These are phyloP conservation scores for Hamamelis virginiana DNA, from an alignment of 164 flowering plant species.

Conservation along the genomic window DNA sequence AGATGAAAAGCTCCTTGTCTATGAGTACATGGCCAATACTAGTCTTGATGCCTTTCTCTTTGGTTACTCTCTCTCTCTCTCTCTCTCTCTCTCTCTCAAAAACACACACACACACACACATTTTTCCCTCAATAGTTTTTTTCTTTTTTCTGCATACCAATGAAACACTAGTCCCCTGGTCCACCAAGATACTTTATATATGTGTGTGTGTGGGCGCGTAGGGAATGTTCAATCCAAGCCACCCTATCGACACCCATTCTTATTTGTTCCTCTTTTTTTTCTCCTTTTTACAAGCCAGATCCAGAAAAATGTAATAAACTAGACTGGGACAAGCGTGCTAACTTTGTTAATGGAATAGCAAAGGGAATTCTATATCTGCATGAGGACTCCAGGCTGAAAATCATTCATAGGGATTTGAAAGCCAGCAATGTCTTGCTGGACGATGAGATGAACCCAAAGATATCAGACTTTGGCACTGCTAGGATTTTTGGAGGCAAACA, in stretches of 20 bases:
- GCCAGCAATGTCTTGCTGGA: conserved; percentile 30
- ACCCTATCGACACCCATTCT: too few species aligned
- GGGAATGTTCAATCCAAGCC: too few species aligned
- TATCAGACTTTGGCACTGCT: conserved; percentile 40
- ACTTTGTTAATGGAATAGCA: conserved; percentile 30
- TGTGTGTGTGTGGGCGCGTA: too few species aligned
- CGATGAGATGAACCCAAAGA: conserved; percentile 31
- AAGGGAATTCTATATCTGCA: conserved; percentile 34
- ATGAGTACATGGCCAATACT: conserved; percentile 33
- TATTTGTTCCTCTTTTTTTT: too few species aligned
- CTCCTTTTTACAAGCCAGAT: too few species aligned
- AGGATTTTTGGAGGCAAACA: conserved; percentile 31
- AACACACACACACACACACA: conserved; percentile 19
- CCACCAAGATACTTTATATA: too few species aligned
- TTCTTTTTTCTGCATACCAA: too few species aligned
- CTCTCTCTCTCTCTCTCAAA: too few species aligned
- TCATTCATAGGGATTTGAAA: too few species aligned
- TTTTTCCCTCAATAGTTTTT: too few species aligned
- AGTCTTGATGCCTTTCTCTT: conserved; percentile 35
- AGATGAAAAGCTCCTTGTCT: conserved; percentile 41
- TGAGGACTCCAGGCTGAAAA: conserved; percentile 32
- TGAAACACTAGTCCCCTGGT: too few species aligned
- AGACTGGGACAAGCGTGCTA: conserved; percentile 25
- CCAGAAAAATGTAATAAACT: conserved; percentile 8
- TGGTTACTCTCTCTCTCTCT: too few species aligned